These are phyloP conservation scores for Coemansia sp. DNA, from an alignment of 192 early-diverging fungal genomes.

Conservation along the genomic window DNA sequence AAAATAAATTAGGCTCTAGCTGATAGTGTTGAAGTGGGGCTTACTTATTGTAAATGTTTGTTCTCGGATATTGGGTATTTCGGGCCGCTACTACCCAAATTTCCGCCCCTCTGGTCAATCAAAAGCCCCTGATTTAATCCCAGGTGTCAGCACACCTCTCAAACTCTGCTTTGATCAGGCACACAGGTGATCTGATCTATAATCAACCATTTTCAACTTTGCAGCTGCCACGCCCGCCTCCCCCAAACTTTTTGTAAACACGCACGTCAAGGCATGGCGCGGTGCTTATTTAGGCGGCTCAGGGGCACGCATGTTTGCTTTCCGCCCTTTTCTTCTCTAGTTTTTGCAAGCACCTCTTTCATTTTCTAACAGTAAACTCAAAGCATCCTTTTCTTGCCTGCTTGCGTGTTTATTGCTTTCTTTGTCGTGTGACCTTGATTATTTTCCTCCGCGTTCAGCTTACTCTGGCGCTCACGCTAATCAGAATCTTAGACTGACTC, in stretches of 20 bases:
- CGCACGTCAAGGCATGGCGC: conserved; percentile 1
- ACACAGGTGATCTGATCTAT: neutral
- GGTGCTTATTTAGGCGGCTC: neutral
- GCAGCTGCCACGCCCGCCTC: neutral
- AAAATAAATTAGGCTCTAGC: too few relatives aligned
- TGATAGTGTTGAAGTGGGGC: too few relatives aligned
- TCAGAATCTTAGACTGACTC: conserved; percentile 1
- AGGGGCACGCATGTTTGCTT: neutral
- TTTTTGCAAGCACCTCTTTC: neutral
- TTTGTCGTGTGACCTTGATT: neutral
- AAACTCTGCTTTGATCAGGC: neutral
- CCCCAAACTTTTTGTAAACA: conserved; percentile 5
- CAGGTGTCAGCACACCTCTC: neutral
- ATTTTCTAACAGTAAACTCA: neutral
- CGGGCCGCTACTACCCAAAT: too few relatives aligned
- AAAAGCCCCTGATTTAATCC: neutral
- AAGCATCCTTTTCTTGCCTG: neutral
- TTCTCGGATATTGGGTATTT: too few relatives aligned
- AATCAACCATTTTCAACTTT: neutral
- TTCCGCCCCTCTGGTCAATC: neutral
- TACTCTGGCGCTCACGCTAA: conserved; percentile 5
- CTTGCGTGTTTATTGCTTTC: neutral
- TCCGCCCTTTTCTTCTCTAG: neutral
- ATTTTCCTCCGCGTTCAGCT: neutral
- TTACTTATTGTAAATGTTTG: too few relatives aligned